Evolutionary conservation across 805 yeast species (phyloP).

Genomic region (Blastobotrys parvus): DNA sequence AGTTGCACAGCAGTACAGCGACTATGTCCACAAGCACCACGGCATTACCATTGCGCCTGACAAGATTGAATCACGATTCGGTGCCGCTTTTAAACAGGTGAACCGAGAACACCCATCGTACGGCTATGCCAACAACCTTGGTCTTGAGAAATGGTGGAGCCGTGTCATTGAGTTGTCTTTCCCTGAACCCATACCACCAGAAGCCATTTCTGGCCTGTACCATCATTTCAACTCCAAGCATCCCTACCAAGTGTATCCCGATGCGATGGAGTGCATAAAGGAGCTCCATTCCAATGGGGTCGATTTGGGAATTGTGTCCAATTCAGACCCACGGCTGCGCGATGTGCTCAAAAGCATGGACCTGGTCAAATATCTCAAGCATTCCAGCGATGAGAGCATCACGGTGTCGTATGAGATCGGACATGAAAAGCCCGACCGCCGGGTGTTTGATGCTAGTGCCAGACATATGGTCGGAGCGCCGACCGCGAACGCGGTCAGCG

Average conservation of each 20-base stretch:
- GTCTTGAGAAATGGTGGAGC: conserved; percentile 15
- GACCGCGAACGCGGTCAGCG: background rate
- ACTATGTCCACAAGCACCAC: conserved; percentile 4
- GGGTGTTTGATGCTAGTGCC: conserved; percentile 11
- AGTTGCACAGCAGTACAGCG: conserved; percentile 14
- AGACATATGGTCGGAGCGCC: background rate
- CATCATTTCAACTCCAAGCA: conserved; percentile 13
- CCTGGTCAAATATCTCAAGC: conserved; percentile 2
- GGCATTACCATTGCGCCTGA: conserved; percentile 9
- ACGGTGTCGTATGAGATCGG: conserved; percentile 17
- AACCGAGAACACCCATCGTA: conserved; percentile 12
- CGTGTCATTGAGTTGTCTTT: conserved; percentile 8
- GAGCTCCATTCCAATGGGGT: background rate
- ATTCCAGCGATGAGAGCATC: background rate
- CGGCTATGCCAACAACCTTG: conserved; percentile 7
- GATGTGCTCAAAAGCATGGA: conserved; percentile 10
- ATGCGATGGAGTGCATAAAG: conserved; percentile 7
- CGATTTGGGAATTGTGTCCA: conserved; percentile 14
- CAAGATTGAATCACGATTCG: conserved; percentile 7
- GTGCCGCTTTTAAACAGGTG: conserved; percentile 11
- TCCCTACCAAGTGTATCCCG: conserved; percentile 14
- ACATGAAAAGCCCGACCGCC: conserved; percentile 13
- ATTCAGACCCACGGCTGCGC: conserved; percentile 16
- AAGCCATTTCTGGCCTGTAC: conserved; percentile 8
- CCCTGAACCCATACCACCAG: conserved; percentile 1